Evolutionary conservation across 805 yeast species (phyloP), one percentile per base, ranked within the genome.

Genomic region (Lipomyces spencermartinsiae): DNA sequence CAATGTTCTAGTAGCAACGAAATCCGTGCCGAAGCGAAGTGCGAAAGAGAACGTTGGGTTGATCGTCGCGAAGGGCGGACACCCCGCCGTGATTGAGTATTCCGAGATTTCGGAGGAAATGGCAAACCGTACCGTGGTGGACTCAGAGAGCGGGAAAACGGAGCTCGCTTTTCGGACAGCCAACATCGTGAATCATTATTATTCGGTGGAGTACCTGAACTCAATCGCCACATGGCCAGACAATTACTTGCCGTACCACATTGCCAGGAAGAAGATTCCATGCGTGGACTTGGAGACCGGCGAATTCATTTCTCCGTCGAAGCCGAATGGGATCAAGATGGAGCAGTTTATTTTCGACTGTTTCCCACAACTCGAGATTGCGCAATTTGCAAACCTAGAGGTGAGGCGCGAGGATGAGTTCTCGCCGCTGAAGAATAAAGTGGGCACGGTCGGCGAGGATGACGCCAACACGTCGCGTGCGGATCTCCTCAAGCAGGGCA

Each of bases 261-360:
- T 94, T 76, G 99, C 99, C 29, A 86, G 84, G 77, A 95, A 95
- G 85, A 94, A 93, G 82, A 92, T 95, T 70, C 87, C 92, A 2
- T 80, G 78, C 63, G 84, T 86, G 61, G 87, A 88, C 74, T 72
- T 79, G 29, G 76, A 74, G 0, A 80, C 86, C 0, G 87, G 86
- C 37, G 77, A 81, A 61, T 76, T 80, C 53, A 74, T 81, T 35
- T 86, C 85, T 73, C 97, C 98, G n/a, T 73, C 82, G 0, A 85
- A 82, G 66, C 91, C 94, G 59, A 95, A 95, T 78, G 99, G 98
- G 56, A 88, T 94, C 76, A 95, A 95, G 78, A 83, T 95, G 76
- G 99, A 95, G 79, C 98, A 94, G 78, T 95, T 95, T 75, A 97
- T 95, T 66, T 95, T 95, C 81, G 99, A 95, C 77, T 97, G 95